phyloP scores from a whole-genome alignment of 306 rosid species.

The Comarum palustre region DNA sequence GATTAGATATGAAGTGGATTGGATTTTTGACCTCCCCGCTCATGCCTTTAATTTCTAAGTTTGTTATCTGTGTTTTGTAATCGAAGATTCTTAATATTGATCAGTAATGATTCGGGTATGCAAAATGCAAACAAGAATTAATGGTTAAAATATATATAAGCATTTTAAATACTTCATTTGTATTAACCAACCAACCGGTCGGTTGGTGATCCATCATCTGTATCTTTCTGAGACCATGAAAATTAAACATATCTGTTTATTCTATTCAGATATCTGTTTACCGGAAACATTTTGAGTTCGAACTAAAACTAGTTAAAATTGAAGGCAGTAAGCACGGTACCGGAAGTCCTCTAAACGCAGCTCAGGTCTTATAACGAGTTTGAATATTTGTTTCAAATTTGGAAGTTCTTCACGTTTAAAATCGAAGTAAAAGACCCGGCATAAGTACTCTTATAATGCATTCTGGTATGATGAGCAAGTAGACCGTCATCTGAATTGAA shows the following conservation, averaged over 20 bases:
- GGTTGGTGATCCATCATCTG: not conserved
- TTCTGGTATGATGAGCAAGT: too few relatives aligned
- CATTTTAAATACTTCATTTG: not conserved
- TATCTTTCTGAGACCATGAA: not conserved
- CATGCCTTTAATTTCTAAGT: not conserved
- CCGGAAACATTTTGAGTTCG: not conserved
- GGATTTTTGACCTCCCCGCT: not conserved
- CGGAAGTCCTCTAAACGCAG: not conserved
- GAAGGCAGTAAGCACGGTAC: not conserved
- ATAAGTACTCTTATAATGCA: not conserved
- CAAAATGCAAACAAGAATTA: not conserved
- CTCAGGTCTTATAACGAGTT: not conserved
- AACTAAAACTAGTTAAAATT: not conserved
- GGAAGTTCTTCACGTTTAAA: not conserved
- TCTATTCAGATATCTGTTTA: not conserved
- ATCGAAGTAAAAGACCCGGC: constrained; percentile 3
- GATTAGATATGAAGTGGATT: not conserved
- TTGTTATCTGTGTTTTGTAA: not conserved
- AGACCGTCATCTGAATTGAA: too few relatives aligned
- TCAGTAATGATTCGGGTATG: not conserved
- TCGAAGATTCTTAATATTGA: too few relatives aligned
- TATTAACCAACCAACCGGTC: too few relatives aligned
- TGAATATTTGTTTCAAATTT: not conserved
- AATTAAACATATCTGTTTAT: not conserved
- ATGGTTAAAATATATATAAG: not conserved